Conservation (phyloP, 345 rosid species). For the Lenwebbia sp. region DNA sequence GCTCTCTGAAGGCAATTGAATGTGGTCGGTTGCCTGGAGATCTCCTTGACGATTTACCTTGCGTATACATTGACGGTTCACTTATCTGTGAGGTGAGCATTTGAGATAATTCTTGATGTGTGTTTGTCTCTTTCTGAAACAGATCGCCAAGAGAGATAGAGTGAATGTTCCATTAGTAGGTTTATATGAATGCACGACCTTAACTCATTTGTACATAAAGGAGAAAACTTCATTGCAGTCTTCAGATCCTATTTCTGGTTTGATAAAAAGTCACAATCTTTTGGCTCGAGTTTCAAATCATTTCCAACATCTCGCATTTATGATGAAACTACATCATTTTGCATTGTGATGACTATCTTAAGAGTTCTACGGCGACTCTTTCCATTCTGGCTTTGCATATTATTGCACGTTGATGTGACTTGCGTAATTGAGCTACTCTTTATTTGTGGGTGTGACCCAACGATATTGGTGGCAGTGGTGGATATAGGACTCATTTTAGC, state of each 20-base stretch:
- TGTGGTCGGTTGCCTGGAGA: constrained; percentile 87
- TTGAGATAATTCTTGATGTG: background rate
- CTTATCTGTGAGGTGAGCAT: constrained; percentile 72
- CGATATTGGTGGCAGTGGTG: background rate
- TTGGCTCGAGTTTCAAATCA: background rate
- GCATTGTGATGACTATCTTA: background rate
- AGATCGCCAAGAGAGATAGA: background rate
- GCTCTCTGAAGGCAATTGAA: constrained; percentile 63
- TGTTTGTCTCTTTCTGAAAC: background rate
- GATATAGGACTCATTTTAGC: background rate
- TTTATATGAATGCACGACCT: background rate
- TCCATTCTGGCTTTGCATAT: background rate
- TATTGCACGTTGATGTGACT: background rate
- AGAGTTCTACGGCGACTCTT: background rate
- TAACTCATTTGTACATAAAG: background rate
- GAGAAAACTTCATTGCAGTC: background rate
- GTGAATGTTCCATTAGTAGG: background rate
- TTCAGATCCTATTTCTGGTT: background rate
- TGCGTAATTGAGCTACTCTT: background rate
- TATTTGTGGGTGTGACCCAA: background rate
- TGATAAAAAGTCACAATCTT: background rate
- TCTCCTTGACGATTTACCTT: constrained; percentile 61
- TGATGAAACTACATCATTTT: background rate
- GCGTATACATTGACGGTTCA: constrained; percentile 66
- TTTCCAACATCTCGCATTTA: background rate